Base-by-base conservation (phyloP, 2,329 filamentous ascomycete species). In the Delphinella strobiligena region DNA sequence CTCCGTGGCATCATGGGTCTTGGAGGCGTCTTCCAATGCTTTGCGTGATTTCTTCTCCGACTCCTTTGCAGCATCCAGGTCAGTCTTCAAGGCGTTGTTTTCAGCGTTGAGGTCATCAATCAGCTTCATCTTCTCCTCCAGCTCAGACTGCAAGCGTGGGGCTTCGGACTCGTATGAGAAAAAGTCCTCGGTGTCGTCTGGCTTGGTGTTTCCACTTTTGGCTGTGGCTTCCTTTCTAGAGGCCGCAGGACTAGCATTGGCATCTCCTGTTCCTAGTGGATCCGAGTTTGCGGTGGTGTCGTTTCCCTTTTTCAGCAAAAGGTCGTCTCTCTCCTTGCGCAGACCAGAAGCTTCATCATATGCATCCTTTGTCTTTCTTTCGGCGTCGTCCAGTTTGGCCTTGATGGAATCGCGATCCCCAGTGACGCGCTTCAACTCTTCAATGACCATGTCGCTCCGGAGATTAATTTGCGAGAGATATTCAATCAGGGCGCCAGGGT, bases 121-220 rank as follows among this genome's bases (percentile, higher is more conserved):
- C 58, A 89, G 79, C 31, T 75, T 72, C 4, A 47, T 47, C 43
- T 55, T 52, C 43, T 52, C 47, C n/a, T 48, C 33, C 14, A 19
- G 88, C 49, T 91, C 81, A 1, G 74, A 70, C 52, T 93, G 81
- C n/a, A 94, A 63, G 39, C 83, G 76, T 3, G 84, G 82, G 11
- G 93, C 69, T 60, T 96, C 89, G 37, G 81, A 80, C 43, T 96
- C 88, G 51, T 87, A 93, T 0, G 87, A 94, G 61, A 95, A 95
- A 61, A 95, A 82, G 47, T 88, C 82, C 17, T 61, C 64, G 47
- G 61, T 58, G 7, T 66, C 54, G 15, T 41, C 45, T 34, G 29
- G 11, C n/a, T 42, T 40, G 14, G 31, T 4, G 5, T 40, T 37
- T 15, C 34, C 38, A 14, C 34, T 22, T 19, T 41, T 16, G 16